Percentiles rank a stretch among this genome's conserved stretches.
These are phyloP conservation scores for Tagetes erecta DNA, from an alignment of 129 eudicot genomes.

Conservation along the genomic window DNA sequence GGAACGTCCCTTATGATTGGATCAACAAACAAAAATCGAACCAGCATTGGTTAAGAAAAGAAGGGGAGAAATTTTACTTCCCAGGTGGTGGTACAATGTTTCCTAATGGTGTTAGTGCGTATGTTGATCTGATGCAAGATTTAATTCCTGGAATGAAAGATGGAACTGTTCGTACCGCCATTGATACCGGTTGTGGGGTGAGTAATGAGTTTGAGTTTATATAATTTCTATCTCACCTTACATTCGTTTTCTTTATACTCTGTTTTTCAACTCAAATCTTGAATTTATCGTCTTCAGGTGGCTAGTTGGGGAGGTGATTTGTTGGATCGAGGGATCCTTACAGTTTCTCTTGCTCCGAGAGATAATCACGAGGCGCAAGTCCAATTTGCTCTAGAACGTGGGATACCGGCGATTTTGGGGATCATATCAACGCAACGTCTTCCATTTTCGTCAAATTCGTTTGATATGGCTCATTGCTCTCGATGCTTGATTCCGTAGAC, in stretches of 20 bases:
- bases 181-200: constrained; percentile 99
- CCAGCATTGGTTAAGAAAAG: constrained; percentile 92
- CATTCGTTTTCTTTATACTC: not conserved
- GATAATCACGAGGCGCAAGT: constrained; percentile 98
- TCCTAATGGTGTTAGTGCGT: constrained; percentile 86
- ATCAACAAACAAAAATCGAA: constrained; percentile 94
- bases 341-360: constrained; percentile 97
- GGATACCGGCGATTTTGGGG: constrained; percentile 94
- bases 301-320: constrained; percentile 99
- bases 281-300: constrained; percentile 51
- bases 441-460: constrained; percentile 79
- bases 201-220: constrained; percentile 23
- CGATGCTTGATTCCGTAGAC: constrained; percentile 98
- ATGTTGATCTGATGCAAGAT: constrained; percentile 85
- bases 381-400: constrained; percentile 94
- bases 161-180: constrained; percentile 90
- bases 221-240: too few species aligned
- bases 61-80: constrained; percentile 93
- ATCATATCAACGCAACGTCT: constrained; percentile 94
- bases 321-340: constrained; percentile 85
- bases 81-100: constrained; percentile 99
- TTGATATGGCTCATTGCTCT: constrained; percentile 97
- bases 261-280: not conserved
- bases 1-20: constrained; percentile 99
- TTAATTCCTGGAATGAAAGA: constrained; percentile 94